Conservation (phyloP, 2,329 filamentous ascomycete species). For the Fusarium piperis region DNA sequence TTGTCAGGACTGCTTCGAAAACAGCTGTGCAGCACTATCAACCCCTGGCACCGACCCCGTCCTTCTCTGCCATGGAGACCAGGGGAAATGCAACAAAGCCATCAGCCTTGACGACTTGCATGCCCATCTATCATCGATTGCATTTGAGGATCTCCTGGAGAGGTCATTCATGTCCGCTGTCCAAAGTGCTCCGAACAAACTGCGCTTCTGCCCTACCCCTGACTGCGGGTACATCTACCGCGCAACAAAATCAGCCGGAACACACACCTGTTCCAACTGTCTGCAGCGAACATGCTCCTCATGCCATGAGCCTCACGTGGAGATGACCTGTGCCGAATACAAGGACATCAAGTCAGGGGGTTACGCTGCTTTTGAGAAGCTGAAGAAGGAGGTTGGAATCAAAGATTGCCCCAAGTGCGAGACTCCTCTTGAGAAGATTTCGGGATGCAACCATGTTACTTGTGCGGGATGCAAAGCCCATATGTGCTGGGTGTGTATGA, state of each 20-base stretch:
- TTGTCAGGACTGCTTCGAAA: constrained; percentile 53
- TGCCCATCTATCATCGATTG: constrained; percentile 39
- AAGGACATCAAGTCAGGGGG: constrained; percentile 39
- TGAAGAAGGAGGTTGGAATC: constrained; percentile 49
- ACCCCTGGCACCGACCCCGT: not conserved
- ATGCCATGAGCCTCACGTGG: constrained; percentile 49
- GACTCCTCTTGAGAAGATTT: constrained; percentile 53
- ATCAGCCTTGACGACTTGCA: constrained; percentile 37
- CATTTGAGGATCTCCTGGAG: constrained; percentile 50
- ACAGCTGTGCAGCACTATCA: constrained; percentile 25
- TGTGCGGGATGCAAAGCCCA: constrained; percentile 53
- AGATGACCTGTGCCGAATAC: constrained; percentile 48
- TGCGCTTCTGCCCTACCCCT: constrained; percentile 55
- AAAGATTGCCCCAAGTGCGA: constrained; percentile 54
- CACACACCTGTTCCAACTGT: constrained; percentile 51
- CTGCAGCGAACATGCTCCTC: constrained; percentile 46
- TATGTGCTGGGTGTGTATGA: constrained; percentile 60
- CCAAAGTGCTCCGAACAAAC: constrained; percentile 40
- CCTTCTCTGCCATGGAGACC: not conserved
- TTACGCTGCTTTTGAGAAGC: constrained; percentile 38
- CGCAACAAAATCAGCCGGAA: not conserved
- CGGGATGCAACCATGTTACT: constrained; percentile 58
- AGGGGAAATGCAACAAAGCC: constrained; percentile 10
- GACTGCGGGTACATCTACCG: constrained; percentile 57
- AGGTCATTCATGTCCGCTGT: constrained; percentile 50